These are phyloP conservation scores for Yamadazyma atlantica DNA, from an alignment of 1,139 yeast genomes.

Conservation along the genomic window DNA sequence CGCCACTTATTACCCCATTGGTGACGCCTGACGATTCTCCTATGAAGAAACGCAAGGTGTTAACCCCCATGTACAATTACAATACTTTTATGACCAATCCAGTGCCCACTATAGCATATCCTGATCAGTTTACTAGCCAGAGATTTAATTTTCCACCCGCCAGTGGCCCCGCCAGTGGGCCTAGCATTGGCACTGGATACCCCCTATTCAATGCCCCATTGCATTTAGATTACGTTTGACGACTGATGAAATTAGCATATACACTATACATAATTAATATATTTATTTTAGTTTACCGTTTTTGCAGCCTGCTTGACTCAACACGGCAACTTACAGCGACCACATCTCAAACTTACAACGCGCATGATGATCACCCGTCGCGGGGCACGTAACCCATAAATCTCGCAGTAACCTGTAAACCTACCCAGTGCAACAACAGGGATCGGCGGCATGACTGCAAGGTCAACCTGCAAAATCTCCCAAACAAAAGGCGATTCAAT, in stretches of 20 bases:
- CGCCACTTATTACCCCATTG: constrained; percentile 9
- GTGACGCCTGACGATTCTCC: constrained; percentile 9
- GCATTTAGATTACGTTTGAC: constrained; percentile 7
- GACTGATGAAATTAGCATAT: not conserved
- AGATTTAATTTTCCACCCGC: not conserved
- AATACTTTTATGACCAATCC: not conserved
- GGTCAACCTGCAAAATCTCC: no score
- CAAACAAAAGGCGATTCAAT: no score
- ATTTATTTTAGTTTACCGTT: not conserved
- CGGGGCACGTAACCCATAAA: no score
- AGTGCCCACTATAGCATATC: not conserved
- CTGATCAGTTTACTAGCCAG: not conserved
- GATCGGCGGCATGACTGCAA: no score
- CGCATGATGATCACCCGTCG: no score
- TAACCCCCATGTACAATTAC: constrained; percentile 1
- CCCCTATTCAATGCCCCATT: constrained; percentile 4
- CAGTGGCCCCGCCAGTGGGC: no score
- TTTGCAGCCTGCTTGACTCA: not conserved
- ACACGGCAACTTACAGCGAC: not conserved
- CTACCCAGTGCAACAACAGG: no score
- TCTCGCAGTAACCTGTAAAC: no score
- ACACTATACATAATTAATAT: not conserved
- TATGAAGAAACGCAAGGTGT: constrained; percentile 2
- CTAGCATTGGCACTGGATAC: no score
- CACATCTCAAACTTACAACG: no score